These are phyloP conservation scores for Rhytidiadelphus loreus DNA, from an alignment of 225 moss, liverwort and hornwort species.

Conservation along the genomic window DNA sequence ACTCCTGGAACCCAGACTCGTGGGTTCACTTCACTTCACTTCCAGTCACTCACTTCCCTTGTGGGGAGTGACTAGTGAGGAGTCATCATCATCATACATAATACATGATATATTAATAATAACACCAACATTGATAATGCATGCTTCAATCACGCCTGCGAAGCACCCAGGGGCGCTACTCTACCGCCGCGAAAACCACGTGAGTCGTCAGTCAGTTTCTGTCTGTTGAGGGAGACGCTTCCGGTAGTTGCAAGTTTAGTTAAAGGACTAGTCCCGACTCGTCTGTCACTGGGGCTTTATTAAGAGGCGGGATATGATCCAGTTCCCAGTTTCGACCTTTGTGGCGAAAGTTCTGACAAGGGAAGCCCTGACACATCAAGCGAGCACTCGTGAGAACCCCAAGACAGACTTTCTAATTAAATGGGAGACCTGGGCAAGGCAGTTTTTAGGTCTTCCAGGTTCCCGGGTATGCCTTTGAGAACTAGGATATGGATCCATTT, in stretches of 20 bases:
- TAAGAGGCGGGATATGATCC: background rate
- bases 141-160: background rate
- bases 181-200: background rate
- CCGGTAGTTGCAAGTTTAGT: background rate
- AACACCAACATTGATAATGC: background rate
- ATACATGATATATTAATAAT: too few species aligned
- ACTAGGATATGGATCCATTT: background rate
- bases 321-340: slow-evolving; percentile 3
- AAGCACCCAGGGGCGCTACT: background rate
- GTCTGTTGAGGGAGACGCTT: background rate
- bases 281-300: background rate
- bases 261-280: background rate
- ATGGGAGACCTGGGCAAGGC: background rate
- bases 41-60: background rate
- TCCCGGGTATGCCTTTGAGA: background rate
- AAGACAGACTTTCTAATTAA: background rate
- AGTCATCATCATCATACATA: too few species aligned
- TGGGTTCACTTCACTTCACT: background rate
- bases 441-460: background rate
- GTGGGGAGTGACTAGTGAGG: background rate
- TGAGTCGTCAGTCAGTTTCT: background rate
- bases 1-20: background rate
- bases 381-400: background rate
- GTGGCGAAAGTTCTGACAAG: slow-evolving; percentile 8
- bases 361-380: background rate